These are phyloP conservation scores for Sideroxylon spinosum DNA, from an alignment of 179 eudicot species.

Conservation along the genomic window DNA sequence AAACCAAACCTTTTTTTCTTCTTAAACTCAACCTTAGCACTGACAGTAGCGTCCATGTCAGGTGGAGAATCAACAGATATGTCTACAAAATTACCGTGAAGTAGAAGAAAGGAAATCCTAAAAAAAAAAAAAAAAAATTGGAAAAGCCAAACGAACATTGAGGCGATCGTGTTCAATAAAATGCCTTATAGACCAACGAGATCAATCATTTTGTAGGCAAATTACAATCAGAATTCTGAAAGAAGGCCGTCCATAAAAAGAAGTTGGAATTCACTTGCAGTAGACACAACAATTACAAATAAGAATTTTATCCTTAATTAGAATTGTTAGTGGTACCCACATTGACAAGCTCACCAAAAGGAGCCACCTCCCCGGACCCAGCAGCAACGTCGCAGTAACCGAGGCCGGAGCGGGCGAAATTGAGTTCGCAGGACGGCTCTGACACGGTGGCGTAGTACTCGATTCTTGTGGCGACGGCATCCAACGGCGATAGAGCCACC, in stretches of 20 bases:
- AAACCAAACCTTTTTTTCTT: too few species aligned
- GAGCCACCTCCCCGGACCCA: conserved; percentile 68
- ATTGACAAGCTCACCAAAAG: conserved; percentile 64
- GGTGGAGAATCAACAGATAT: too few species aligned
- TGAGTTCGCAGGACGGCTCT: conserved; percentile 76
- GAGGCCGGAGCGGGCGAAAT: conserved; percentile 65
- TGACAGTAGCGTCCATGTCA: not conserved
- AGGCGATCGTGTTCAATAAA: not conserved
- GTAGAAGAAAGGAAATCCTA: too few species aligned
- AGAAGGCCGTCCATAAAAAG: too few species aligned
- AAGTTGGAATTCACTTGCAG: too few species aligned
- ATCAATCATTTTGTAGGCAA: too few species aligned
- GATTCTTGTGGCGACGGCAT: conserved; percentile 70
- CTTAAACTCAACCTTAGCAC: not conserved
- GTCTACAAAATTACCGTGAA: too few species aligned
- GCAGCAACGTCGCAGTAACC: conserved; percentile 69
- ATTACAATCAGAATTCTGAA: too few species aligned
- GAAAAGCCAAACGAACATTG: too few species aligned
- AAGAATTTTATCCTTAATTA: too few species aligned
- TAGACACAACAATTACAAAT: too few species aligned
- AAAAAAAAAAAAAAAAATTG: too few species aligned
- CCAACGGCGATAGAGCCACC: conserved; percentile 41
- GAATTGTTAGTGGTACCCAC: conserved; percentile 28
- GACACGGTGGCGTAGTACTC: conserved; percentile 82
- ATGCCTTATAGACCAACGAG: not conserved